Evolutionary conservation across 495 filamentous ascomycete genomes (phyloP), one percentile per base, ranked within the genome.

Genomic region (Symbiotaphrina buchneri): DNA sequence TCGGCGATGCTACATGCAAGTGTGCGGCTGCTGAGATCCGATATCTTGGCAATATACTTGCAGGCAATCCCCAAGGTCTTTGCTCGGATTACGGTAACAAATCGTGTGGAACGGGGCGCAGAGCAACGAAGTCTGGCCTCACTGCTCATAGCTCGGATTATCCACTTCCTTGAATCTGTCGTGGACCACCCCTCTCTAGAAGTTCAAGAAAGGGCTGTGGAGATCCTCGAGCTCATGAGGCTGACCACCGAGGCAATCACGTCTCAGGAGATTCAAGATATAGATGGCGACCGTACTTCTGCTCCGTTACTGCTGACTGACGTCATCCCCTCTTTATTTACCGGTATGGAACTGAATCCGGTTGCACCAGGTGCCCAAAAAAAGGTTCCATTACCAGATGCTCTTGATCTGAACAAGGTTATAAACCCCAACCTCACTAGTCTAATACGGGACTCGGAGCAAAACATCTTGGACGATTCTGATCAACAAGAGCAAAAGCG

Each of bases 191-290:
- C 90, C 0, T 74, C 69, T 40, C 56, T 97, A 6, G 87, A 95
- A 42, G 81, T 95, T n/a, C 87, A 97, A 48, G 87, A 95, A 50
- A 67, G 90, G 29, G 71, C 82, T 5, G 84, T 93, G 10, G 85
- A 93, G 43, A 90, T 85, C 41, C 59, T 77, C 2, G 87, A 97
- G 42, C 61, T 95, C 3, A 65, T 94, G 40, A 76, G 79, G 27
- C 56, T 97, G 25, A 75, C 75, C 8, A 63, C 68, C 1, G 85
- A 97, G 51, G 78, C 85, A 15, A 61, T 74, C 4, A 56, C 61
- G 4, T 64, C 62, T n/a, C 71, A 78, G 28, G 51, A 58, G 3
- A 47, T 63, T n/a, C 58, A 56, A 3, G 55, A 23, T 2, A 38
- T 56, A 7, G 55, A 66, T 24, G 51, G 54, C 3, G 44, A 61